Percentiles rank a stretch among this genome's conserved stretches.
Conservation (phyloP, 2,329 filamentous ascomycete species). For the Aspergillus costaricaensis region DNA sequence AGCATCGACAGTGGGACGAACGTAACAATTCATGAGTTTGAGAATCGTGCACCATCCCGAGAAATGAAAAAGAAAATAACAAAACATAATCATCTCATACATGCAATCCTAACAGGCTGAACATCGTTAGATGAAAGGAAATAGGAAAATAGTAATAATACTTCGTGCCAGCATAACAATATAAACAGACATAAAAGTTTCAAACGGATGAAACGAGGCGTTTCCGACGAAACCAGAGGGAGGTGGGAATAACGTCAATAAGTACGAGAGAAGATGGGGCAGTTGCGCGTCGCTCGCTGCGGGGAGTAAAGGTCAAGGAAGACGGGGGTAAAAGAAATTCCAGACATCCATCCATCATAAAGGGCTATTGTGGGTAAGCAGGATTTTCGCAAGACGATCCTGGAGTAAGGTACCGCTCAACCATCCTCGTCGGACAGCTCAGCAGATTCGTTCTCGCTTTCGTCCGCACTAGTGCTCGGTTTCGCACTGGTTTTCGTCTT, state of each 20-base stretch:
- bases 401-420: constrained; percentile 25
- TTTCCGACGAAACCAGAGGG: constrained; percentile 6
- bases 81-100: constrained; percentile 30
- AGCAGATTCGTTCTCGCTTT: constrained; percentile 53
- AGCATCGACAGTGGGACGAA: constrained; percentile 18
- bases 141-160: constrained; percentile 20
- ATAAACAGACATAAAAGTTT: constrained; percentile 31
- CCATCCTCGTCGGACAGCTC: constrained; percentile 55
- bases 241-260: constrained; percentile 15
- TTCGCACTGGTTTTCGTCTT: constrained; percentile 51
- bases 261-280: constrained; percentile 25
- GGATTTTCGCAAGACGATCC: not conserved
- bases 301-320: constrained; percentile 16
- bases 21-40: constrained; percentile 17
- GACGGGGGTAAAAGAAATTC: constrained; percentile 24
- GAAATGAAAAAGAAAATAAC: constrained; percentile 15
- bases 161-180: constrained; percentile 31
- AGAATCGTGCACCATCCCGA: constrained; percentile 17
- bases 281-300: constrained; percentile 41
- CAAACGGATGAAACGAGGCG: not conserved
- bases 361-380: constrained; percentile 25
- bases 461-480: constrained; percentile 52
- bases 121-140: constrained; percentile 21
- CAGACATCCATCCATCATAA: constrained; percentile 34
- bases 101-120: constrained; percentile 25